Evolutionary conservation across 306 rosid genomes (phyloP).

Genomic region (Dryas alaskensis): DNA sequence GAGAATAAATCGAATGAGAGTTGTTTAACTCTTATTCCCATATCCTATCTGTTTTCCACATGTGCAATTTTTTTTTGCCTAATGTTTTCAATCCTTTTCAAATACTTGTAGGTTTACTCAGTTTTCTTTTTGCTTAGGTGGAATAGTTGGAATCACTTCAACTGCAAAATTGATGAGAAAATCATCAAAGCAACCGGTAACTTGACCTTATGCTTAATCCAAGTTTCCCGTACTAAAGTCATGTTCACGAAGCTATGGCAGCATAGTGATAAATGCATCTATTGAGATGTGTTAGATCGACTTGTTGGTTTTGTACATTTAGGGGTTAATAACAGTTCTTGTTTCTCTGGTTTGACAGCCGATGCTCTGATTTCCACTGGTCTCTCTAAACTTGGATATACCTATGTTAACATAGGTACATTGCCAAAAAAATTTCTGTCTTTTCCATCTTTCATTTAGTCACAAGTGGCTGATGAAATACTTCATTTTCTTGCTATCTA

Average conservation of each 20-base stretch:
- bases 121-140: slow-evolving; percentile 48
- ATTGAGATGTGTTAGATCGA: neutral
- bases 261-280: neutral
- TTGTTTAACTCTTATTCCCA: too few species aligned
- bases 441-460: neutral
- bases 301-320: neutral
- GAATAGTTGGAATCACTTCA: slow-evolving; percentile 97
- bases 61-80: neutral
- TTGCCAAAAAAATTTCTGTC: neutral
- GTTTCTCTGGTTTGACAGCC: slow-evolving; percentile 49
- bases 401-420: slow-evolving; percentile 77
- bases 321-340: neutral
- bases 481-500: slow-evolving; percentile 10
- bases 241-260: neutral
- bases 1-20: too few species aligned
- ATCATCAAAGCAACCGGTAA: slow-evolving; percentile 73
- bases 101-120: slow-evolving; percentile 14
- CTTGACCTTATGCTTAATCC: slow-evolving; percentile 2
- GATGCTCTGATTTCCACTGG: slow-evolving; percentile 90
- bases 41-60: neutral
- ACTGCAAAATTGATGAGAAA: slow-evolving; percentile 66
- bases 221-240: neutral
- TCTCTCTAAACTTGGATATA: slow-evolving; percentile 85
- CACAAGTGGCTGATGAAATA: neutral
- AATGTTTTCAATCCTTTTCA: neutral